These are phyloP conservation scores for Mycena pura DNA, from an alignment of 768 basidiomycete species.

Conservation along the genomic window DNA sequence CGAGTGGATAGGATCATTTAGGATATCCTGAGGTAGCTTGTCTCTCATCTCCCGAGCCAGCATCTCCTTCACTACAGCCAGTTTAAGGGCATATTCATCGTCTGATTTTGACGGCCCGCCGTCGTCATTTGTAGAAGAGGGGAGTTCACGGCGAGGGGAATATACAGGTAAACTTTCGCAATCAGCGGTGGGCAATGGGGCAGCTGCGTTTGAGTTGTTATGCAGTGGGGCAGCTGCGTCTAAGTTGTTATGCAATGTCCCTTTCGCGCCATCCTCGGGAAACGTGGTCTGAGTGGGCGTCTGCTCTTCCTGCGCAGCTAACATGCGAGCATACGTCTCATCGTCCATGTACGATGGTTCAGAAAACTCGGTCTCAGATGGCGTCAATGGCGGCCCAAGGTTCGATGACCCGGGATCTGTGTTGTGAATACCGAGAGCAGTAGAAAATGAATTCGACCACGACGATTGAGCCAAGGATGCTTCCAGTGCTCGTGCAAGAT, in stretches of 20 bases:
- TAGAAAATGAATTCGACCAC: constrained; percentile 23
- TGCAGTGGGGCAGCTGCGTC: constrained; percentile 4
- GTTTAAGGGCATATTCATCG: constrained; percentile 35
- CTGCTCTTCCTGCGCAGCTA: constrained; percentile 14
- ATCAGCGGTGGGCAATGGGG: not conserved
- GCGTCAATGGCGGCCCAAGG: not conserved
- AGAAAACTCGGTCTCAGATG: not conserved
- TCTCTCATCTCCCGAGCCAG: constrained; percentile 17
- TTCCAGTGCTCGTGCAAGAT: constrained; percentile 67
- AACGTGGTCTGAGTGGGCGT: constrained; percentile 23
- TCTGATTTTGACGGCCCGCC: constrained; percentile 35
- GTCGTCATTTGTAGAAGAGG: constrained; percentile 20
- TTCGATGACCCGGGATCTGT: constrained; percentile 33
- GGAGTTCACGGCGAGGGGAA: not conserved
- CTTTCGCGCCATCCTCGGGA: not conserved
- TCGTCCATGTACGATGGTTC: constrained; percentile 22
- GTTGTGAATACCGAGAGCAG: constrained; percentile 15
- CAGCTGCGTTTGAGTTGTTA: constrained; percentile 5
- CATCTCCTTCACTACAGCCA: constrained; percentile 27
- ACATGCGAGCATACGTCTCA: constrained; percentile 21
- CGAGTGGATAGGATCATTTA: constrained; percentile 8
- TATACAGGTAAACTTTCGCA: constrained; percentile 6
- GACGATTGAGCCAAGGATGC: constrained; percentile 46
- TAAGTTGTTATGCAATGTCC: not conserved
- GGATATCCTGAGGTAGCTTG: constrained; percentile 10